Base-by-base conservation (phyloP, 2,329 filamentous ascomycete species). In the Monilinia fructicola region DNA sequence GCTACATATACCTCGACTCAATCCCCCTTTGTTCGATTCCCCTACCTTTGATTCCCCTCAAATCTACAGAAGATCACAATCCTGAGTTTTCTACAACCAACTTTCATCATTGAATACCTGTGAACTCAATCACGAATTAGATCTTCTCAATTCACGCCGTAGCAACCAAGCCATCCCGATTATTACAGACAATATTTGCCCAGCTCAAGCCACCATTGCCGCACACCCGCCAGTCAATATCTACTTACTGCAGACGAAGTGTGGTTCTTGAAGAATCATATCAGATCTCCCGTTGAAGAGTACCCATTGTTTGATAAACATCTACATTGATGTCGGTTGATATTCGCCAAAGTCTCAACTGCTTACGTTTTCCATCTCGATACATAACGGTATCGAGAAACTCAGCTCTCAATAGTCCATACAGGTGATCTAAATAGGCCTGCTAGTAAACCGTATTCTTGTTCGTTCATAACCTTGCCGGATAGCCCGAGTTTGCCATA, bases 281-380 rank as follows among this genome's bases (percentile, higher is more conserved):
- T 3, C 31, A 14, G 10, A 42, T 31, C 28, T 44, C 38, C 23
- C 40, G 21, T 31, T 59, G 42, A 65, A 52, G 18, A 60, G 16
- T 59, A 60, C 38, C 26, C 59, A 52, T 64, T 66, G 55, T 54
- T 64, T 64, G 53, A 42, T 38, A 60, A 70, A 72, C 61, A 71
- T 73, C 71, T 65, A 76, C 71, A 74, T 84, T 83, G 82, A 85
- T 85, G 83, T 85, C 83, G 82, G 82, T 84, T 84, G 82, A 84
- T 78, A 77, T 82, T 76, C 82, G 82, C 77, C 78, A 80, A 78
- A 81, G 81, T 71, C 80, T 82, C 69, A 80, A 81, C 73, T 84
- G 81, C 69, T 76, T 85, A 74, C 81, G 82, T 69, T 84, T 83
- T 73, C 83, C 82, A 71, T 81, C 81, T 81, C 81, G 83, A 80